Evolutionary conservation across 352 stramenopile genomes (phyloP).

Genomic region (Globisporangium splendens): DNA sequence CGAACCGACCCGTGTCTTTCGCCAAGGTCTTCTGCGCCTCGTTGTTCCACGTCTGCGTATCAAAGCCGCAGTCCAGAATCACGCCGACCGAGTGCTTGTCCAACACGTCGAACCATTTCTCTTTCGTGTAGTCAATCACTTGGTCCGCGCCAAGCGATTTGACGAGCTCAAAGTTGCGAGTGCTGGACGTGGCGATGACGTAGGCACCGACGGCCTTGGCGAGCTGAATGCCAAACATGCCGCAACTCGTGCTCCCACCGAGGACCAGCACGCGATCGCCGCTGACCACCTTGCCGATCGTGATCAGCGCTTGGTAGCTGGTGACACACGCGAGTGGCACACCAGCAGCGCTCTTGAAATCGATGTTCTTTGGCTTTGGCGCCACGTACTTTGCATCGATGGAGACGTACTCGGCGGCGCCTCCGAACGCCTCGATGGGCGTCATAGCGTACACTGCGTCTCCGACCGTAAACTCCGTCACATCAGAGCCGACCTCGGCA

Average conservation of each 20-base stretch:
- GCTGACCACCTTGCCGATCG: too few relatives aligned
- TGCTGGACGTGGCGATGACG: too few relatives aligned
- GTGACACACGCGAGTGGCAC: slow-evolving; percentile 20
- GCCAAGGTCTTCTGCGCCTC: slow-evolving; percentile 29
- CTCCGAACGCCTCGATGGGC: background rate
- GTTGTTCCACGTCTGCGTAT: slow-evolving; percentile 25
- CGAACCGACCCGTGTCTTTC: slow-evolving; percentile 22
- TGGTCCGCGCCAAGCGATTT: slow-evolving; percentile 39
- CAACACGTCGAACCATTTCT: slow-evolving; percentile 29
- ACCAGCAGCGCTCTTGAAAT: slow-evolving; percentile 15
- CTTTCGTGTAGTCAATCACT: slow-evolving; percentile 62
- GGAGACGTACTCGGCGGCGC: slow-evolving; percentile 13
- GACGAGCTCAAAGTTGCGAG: slow-evolving; percentile 22
- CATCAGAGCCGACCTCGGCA: slow-evolving; percentile 1
- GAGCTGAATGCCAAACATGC: too few relatives aligned
- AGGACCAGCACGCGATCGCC: too few relatives aligned
- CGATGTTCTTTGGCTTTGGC: slow-evolving; percentile 22
- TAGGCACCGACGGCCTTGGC: too few relatives aligned
- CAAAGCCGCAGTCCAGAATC: slow-evolving; percentile 28
- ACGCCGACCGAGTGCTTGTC: slow-evolving; percentile 23
- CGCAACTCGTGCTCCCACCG: too few relatives aligned
- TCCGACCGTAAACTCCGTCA: background rate
- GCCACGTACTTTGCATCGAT: slow-evolving; percentile 19
- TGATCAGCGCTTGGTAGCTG: slow-evolving; percentile 22
- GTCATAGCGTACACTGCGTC: background rate